Conservation (phyloP, 768 basidiomycete species). For the Lepiota brunneoincarnata region DNA sequence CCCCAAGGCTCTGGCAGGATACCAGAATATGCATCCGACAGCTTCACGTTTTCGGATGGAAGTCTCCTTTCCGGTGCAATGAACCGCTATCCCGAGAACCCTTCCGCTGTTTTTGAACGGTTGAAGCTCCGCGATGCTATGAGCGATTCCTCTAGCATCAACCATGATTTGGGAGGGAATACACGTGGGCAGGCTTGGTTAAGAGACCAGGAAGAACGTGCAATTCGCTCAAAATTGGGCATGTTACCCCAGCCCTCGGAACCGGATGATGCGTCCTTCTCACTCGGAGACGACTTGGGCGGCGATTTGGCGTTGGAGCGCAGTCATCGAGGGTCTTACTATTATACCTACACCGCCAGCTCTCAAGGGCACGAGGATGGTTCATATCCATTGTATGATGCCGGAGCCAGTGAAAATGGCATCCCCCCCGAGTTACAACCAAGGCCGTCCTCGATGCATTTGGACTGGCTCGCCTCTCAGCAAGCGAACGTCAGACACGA, state of each 20-base stretch:
- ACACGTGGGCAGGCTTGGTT: conserved; percentile 82
- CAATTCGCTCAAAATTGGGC: conserved; percentile 60
- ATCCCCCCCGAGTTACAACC: conserved; percentile 27
- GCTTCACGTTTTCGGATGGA: conserved; percentile 3
- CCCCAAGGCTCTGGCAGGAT: not conserved
- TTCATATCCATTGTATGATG: conserved; percentile 23
- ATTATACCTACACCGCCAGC: conserved; percentile 68
- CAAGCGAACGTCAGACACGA: conserved; percentile 25
- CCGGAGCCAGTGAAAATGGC: conserved; percentile 17
- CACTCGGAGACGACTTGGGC: conserved; percentile 41
- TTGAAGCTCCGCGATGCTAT: conserved; percentile 48
- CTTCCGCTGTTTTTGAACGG: conserved; percentile 52
- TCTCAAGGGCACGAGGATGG: conserved; percentile 53
- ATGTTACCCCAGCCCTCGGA: conserved; percentile 55
- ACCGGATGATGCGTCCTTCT: conserved; percentile 46
- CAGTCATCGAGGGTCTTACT: conserved; percentile 68
- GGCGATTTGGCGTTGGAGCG: conserved; percentile 68
- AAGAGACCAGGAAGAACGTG: conserved; percentile 73
- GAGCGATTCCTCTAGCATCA: conserved; percentile 38
- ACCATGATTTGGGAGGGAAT: conserved; percentile 45
- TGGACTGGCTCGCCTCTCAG: conserved; percentile 62
- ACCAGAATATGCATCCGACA: not conserved
- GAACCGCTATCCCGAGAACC: conserved; percentile 36
- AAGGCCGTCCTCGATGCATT: conserved; percentile 66
- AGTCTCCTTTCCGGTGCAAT: conserved; percentile 13